A percentile compares a stretch with the other conserved stretches of the same genome.
phyloP scores from a whole-genome alignment of 2,329 filamentous ascomycete genomes.

The Xenoacremonium recifei region DNA sequence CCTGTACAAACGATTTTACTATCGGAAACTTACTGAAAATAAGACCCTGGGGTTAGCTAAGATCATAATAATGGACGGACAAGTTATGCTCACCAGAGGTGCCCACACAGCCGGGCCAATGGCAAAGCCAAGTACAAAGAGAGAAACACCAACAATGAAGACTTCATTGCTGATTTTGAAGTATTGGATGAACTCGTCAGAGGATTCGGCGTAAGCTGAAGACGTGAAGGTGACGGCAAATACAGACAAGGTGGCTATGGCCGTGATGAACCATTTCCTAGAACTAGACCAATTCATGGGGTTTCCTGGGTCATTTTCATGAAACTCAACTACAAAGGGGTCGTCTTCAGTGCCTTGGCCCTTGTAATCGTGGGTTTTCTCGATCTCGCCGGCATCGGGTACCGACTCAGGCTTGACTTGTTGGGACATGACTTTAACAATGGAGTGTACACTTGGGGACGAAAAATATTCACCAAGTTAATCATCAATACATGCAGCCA shows the following conservation, averaged over 20 bases:
- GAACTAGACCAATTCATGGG: slow-evolving; percentile 53
- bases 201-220: slow-evolving; percentile 61
- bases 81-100: slow-evolving; percentile 38
- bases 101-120: slow-evolving; percentile 65
- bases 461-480: too few relatives aligned
- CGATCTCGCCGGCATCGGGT: neutral
- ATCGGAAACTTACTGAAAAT: neutral
- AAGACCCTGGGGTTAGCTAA: neutral
- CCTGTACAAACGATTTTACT: too few relatives aligned
- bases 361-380: slow-evolving; percentile 36
- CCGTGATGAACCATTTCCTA: slow-evolving; percentile 66
- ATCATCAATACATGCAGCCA: too few relatives aligned
- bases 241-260: slow-evolving; percentile 55
- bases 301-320: slow-evolving; percentile 65
- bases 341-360: slow-evolving; percentile 63
- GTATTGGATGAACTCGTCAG: slow-evolving; percentile 49
- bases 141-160: slow-evolving; percentile 59
- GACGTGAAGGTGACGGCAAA: slow-evolving; percentile 64
- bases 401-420: neutral
- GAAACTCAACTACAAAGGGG: slow-evolving; percentile 67
- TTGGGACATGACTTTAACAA: neutral
- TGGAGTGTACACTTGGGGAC: too few relatives aligned
- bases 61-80: neutral
- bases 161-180: slow-evolving; percentile 53
- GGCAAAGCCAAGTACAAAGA: slow-evolving; percentile 62